Evolutionary conservation across 352 stramenopile species (phyloP).

Genomic region (Globisporangium carolinianum): DNA sequence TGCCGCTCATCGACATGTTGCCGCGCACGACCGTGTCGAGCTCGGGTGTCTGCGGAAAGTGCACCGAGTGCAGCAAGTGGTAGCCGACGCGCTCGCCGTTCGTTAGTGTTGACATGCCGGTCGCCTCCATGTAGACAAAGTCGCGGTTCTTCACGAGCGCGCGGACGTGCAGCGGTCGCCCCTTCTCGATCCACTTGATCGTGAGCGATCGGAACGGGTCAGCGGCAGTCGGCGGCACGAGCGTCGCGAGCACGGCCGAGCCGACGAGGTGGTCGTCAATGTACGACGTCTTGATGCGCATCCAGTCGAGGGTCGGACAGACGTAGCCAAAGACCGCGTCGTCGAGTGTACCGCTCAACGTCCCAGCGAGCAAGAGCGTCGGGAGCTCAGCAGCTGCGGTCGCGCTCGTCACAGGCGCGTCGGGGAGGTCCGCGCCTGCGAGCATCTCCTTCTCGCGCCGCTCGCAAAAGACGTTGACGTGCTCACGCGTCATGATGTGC

Average conservation of each 20-base stretch:
- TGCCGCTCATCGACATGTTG: slow-evolving; percentile 41
- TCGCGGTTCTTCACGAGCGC: slow-evolving; percentile 53
- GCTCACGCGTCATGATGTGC: slow-evolving; percentile 7
- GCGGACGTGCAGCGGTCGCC: slow-evolving; percentile 25
- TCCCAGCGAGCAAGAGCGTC: slow-evolving; percentile 8
- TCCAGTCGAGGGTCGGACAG: slow-evolving; percentile 29
- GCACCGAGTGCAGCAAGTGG: slow-evolving; percentile 37
- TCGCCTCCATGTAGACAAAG: slow-evolving; percentile 57
- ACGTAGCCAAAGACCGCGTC: slow-evolving; percentile 13
- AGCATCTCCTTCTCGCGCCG: neutral
- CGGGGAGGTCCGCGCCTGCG: neutral
- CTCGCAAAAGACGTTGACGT: slow-evolving; percentile 7
- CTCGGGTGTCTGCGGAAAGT: slow-evolving; percentile 34
- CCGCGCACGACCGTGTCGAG: slow-evolving; percentile 28
- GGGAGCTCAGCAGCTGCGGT: slow-evolving; percentile 1
- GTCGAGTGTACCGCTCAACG: slow-evolving; percentile 11
- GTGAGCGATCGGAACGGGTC: slow-evolving; percentile 7
- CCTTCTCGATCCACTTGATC: slow-evolving; percentile 59
- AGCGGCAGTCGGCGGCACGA: slow-evolving; percentile 8
- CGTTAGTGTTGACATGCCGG: too few relatives aligned
- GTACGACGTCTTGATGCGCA: slow-evolving; percentile 51
- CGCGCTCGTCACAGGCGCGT: neutral
- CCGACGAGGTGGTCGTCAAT: slow-evolving; percentile 17
- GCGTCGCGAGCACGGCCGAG: slow-evolving; percentile 7
- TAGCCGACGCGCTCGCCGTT: slow-evolving; percentile 11